Evolutionary conservation across 176 grass and related monocot species (phyloP).

Genomic region (Triticum monococcum): DNA sequence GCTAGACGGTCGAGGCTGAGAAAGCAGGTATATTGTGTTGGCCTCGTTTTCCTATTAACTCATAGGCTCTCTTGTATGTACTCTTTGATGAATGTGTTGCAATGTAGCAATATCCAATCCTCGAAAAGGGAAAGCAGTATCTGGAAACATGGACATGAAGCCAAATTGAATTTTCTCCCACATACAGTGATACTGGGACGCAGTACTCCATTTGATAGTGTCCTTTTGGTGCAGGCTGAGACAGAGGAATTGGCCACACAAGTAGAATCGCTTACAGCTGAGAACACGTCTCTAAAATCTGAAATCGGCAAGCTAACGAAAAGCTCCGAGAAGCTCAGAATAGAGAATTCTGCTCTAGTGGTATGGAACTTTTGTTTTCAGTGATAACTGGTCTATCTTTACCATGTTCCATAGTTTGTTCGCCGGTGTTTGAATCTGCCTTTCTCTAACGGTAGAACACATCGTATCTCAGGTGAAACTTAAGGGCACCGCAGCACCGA

Average conservation of each 20-base stretch:
- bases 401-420: neutral
- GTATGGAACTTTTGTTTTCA: constrained; percentile 38
- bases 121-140: neutral
- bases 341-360: constrained; percentile 75
- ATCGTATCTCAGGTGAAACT: constrained; percentile 50
- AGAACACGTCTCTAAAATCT: constrained; percentile 76
- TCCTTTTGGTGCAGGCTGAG: constrained; percentile 58
- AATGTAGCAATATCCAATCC: neutral
- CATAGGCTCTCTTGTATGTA: neutral
- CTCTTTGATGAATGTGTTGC: neutral
- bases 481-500: constrained; percentile 19
- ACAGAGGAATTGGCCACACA: constrained; percentile 66
- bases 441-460: neutral
- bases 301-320: constrained; percentile 74
- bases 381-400: neutral
- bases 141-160: constrained; percentile 18
- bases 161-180: neutral
- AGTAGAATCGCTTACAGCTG: constrained; percentile 66
- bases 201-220: neutral
- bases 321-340: constrained; percentile 70
- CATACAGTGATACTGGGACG: neutral
- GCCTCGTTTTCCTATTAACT: constrained; percentile 9
- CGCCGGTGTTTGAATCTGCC: neutral
- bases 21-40: constrained; percentile 67
- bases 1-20: constrained; percentile 94